Evolutionary conservation across 164 flowering plant genomes (phyloP), one percentile per base, ranked within the genome.

Genomic region (Amborella trichopoda): DNA sequence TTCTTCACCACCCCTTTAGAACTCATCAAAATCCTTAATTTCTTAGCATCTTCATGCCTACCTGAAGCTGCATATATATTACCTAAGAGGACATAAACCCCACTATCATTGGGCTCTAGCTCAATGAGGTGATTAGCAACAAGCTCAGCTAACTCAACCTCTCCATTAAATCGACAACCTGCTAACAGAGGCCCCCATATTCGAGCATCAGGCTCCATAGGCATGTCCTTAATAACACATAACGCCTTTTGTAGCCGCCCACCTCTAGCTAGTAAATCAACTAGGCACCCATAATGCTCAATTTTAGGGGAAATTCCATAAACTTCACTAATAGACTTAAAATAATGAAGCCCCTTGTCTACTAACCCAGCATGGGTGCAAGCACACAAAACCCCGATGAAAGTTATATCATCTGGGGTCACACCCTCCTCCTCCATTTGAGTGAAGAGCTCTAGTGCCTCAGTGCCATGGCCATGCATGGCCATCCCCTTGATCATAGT

Each of bases 281-380:
- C 72, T 62, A 67, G 55, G 23, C 75, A 70, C 6, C 75, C 72
- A 64, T 67, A 70, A 50, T 70, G 72, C 46, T 70, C 75, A 43
- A 67, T 56, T 33, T 55, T 67, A 19, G 55, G 68, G 11, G 4
- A 23, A 46, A 56, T 52, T 10, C 44, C 56, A 46, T 67, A 63
- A 3, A 44, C 49, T 21, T 18, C 33, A 10, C 50, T 59, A 65
- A 63, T 62, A 5, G 38, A 46, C 45, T 63, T n/a, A 26, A 67
- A 67, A 56, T 40, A 33, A 28, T 47, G 53, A 32, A 44, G 50
- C 13, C 72, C 68, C 19, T 60, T 44, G 18, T 63, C 60, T 11
- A 67, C 48, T 37, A 63, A 14, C 26, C 68, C 72, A 6, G 63
- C 49, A 57, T 65, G 69, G 1, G 59, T 44, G 46, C 65, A 65